Base-by-base conservation (phyloP, 2,329 filamentous ascomycete genomes). In the Sphaerulina vaccinii region DNA sequence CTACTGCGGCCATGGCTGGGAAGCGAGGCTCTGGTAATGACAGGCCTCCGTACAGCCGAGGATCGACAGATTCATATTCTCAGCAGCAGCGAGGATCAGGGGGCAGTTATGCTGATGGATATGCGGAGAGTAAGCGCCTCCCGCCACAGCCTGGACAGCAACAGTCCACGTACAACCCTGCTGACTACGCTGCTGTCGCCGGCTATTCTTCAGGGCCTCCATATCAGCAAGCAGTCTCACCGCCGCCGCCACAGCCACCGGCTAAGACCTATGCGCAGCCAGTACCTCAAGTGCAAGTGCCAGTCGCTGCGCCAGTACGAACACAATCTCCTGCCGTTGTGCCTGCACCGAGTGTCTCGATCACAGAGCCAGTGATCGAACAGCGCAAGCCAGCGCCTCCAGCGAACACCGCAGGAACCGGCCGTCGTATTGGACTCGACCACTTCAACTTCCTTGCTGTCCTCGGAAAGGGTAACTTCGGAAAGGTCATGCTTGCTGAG, bases 371-470 rank as follows among this genome's bases (percentile, higher is more conserved):
- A 9, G 58, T 63, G 4, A 53, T 51, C n/a, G 66, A 68, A 56
- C 67, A 70, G 40, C 64, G 71, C 36, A 87, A 86, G 72, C 77
- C 83, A 21, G 75, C 87, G 27, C 87, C 87, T n/a, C 76, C 83
- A 40, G 86, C 86, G 18, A 88, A 76, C 52, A 71, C 73, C 11
- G 83, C 56, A 79, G 87, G 88, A 35, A 90, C 86, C 51, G 88
- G 88, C 24, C 82, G 86, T 66, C 84, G 92, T 47, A 97, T 99
- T 68, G 93, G 93, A 15, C 78, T 99, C 39, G 95, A 99, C 69
- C 91, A 99, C 73, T 99, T 99, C 80, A 99, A 99, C 71, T 99
- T 99, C 81, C 80, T 99, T 60, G 92, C 95, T 59, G 93, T 99
- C 48, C 82, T 99, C 59, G 93, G 93, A 68, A 99, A 99, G 74